These are phyloP conservation scores for Penicillium daleae DNA, from an alignment of 495 filamentous ascomycete species.

Conservation along the genomic window DNA sequence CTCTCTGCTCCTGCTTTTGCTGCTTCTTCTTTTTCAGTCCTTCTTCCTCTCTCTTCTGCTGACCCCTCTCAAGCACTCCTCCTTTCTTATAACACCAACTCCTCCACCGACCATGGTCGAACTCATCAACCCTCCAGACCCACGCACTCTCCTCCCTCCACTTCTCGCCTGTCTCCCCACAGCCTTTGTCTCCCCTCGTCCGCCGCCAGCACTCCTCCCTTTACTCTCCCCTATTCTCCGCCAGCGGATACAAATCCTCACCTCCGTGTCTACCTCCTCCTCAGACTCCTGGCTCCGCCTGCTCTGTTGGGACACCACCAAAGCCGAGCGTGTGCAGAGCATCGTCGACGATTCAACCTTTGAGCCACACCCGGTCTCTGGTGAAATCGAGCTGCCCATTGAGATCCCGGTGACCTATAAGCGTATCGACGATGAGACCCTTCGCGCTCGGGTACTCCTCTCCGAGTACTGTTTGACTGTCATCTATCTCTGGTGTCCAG, in stretches of 20 bases:
- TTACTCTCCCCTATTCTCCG: conserved; percentile 89
- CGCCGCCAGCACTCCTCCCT: conserved; percentile 76
- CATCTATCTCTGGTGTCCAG: conserved; percentile 68
- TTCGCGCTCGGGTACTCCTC: conserved; percentile 68
- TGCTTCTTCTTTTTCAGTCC: neutral
- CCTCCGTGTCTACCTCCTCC: conserved; percentile 54
- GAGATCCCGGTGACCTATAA: conserved; percentile 67
- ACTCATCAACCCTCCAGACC: conserved; percentile 65
- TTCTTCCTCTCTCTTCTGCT: neutral
- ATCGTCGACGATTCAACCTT: conserved; percentile 69
- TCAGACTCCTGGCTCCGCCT: conserved; percentile 83
- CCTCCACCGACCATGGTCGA: conserved; percentile 46
- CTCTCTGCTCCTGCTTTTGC: neutral
- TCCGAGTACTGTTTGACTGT: conserved; percentile 58
- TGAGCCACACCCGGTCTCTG: conserved; percentile 89
- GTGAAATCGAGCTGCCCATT: conserved; percentile 81
- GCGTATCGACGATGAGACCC: conserved; percentile 82
- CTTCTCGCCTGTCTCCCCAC: conserved; percentile 86
- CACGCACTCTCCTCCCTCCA: conserved; percentile 68
- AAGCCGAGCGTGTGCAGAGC: conserved; percentile 66
- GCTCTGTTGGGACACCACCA: conserved; percentile 79
- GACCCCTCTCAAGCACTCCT: neutral
- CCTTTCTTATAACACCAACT: neutral
- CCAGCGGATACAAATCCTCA: conserved; percentile 81
- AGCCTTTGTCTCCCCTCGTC: conserved; percentile 75